Base-by-base conservation (phyloP, 2,329 filamentous ascomycete genomes). In the Penicillium sp. region DNA sequence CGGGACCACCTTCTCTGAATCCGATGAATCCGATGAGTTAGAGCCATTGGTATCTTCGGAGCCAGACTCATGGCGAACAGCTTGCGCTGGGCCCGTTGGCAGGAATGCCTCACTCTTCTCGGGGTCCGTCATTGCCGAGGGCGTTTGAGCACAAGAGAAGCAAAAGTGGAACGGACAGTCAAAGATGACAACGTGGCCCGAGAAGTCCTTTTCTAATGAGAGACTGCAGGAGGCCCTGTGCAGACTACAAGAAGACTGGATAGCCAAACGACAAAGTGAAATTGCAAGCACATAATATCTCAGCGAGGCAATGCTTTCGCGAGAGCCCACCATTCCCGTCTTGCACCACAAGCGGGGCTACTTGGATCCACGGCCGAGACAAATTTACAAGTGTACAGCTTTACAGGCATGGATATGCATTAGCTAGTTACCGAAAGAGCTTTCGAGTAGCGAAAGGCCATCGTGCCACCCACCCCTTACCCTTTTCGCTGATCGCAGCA, bases 41-140 rank as follows among this genome's bases (percentile, higher is more conserved):
- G 25, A 16, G 16, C 45, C 45, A 59, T 57, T 52, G 14, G 43
- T 37, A 38, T 54, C 48, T 13, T 54, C 38, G 25, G 51, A 35
- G 38, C 40, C 42, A 10, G 52, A 54, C 28, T 30, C 45, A 40
- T 38, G 57, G 43, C 48, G 53, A 42, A 54, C 45, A 7, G 54
- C 64, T 55, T 45, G 57, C 25, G 49, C 52, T 22, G 64, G 62
- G 38, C 52, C 52, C 35, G 40, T 37, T 1, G 62, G 59, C 48
- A 60, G 19, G 59, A 38, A 43, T 37, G 48, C 16, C n/a, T 60
- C 57, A 33, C 57, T 64, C 49, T 60, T 64, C 22, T 62, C 62
- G 7, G 52, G n/a, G 35, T 66, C 64, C 25, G 59, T 38, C 64
- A 66, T 66, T 16, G 38, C 55, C 26, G 53, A 53, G 26, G 22